Evolutionary conservation across 2,329 filamentous ascomycete species (phyloP).

Genomic region (Leptographium lundbergii): DNA sequence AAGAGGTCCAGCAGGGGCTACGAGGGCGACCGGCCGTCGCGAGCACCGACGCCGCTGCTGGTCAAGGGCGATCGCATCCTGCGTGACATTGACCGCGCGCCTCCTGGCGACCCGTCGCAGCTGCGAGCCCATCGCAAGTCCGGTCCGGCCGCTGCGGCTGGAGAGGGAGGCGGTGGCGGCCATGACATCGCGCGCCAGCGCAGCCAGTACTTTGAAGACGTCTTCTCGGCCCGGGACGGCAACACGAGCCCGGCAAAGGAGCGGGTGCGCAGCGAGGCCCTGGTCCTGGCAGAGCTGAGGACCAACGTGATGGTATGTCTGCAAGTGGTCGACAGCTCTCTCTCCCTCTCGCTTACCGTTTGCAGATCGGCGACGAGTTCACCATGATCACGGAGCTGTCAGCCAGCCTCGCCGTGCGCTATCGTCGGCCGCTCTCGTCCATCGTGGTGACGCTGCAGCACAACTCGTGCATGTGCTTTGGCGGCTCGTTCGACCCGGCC

Average conservation of each 20-base stretch:
- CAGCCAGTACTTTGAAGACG: slow-evolving; percentile 34
- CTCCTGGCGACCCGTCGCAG: slow-evolving; percentile 24
- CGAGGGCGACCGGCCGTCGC: slow-evolving; percentile 1
- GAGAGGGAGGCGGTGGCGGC: neutral
- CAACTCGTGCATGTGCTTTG: slow-evolving; percentile 61
- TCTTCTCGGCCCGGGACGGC: slow-evolving; percentile 22
- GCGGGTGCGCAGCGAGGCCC: slow-evolving; percentile 38
- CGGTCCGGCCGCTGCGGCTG: neutral
- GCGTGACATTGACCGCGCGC: slow-evolving; percentile 25
- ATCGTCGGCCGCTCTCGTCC: slow-evolving; percentile 58
- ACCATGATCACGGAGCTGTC: slow-evolving; percentile 63
- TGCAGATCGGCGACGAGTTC: slow-evolving; percentile 63
- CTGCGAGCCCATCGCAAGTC: slow-evolving; percentile 18
- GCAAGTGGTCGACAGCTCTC: neutral
- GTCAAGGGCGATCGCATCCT: slow-evolving; percentile 24
- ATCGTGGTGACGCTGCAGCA: slow-evolving; percentile 69
- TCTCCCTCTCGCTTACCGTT: neutral
- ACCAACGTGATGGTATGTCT: slow-evolving; percentile 48
- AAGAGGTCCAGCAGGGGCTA: neutral
- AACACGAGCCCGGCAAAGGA: slow-evolving; percentile 25
- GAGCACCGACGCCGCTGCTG: slow-evolving; percentile 15
- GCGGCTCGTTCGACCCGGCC: slow-evolving; percentile 62
- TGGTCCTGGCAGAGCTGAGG: slow-evolving; percentile 51
- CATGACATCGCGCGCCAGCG: slow-evolving; percentile 17
- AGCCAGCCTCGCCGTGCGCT: slow-evolving; percentile 59